Base-by-base conservation (phyloP, 192 early-diverging fungal species). In the Spinellus fusiger region DNA sequence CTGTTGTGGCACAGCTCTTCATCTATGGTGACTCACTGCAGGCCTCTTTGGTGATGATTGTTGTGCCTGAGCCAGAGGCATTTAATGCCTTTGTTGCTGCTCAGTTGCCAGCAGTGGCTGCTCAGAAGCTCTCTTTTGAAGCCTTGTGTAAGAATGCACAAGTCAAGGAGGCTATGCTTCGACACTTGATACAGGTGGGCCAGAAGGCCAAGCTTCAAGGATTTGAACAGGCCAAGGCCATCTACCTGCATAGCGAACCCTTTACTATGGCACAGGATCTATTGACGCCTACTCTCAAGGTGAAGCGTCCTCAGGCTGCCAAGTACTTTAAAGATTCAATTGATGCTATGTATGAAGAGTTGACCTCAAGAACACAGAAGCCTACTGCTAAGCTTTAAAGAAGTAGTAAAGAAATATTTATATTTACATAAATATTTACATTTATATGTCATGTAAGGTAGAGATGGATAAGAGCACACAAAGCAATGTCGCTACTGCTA, bases 271-370 rank as follows among this genome's bases (percentile, higher is more conserved):
- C 86, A 58, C 83, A 89, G 26, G 87, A 77, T 4, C 76, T 89
- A 26, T 73, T 95, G 65, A 93, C 93, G 0, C 91, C 91, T 2
- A 90, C 89, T 6, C 59, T 94, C 82, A 97, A 97, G 80, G 78
- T 93, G 33, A 91, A 90, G 58, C 84, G 93, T 65, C 85, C 85
- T 49, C 84, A 92, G 61, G 85, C 85, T 9, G 82, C 81, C 28
- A 77, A 80, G 51, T 67, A 84, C 66, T 93, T 89, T 66, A 65
- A 75, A 54, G 28, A 68, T 8, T 71, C 83, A 31, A 87, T 93
- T 64, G 76, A 78, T 58, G 73, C 61, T 20, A 83, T 93, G 84
- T 93, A 93, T 56, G 78, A 71, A 33, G 70, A 69, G 2, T 64
- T 77, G 35, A 76, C 74, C 47, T 37, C 44, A 27, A 58, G 64